phyloP scores from a whole-genome alignment of 768 basidiomycete genomes.

The Xerocomus potaroensis region DNA sequence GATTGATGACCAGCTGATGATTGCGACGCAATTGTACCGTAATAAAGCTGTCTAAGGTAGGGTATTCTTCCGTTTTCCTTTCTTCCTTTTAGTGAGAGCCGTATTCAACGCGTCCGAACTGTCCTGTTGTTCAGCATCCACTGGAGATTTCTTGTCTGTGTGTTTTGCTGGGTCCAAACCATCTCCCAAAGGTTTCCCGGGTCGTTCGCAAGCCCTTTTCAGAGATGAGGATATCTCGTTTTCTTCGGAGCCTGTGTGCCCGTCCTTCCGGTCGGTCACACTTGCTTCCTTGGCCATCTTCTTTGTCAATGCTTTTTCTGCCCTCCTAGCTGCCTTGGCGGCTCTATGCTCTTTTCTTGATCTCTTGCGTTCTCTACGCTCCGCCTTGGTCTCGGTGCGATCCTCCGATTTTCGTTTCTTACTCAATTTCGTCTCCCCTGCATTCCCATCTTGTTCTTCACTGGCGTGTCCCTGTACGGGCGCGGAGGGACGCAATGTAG shows the following conservation, averaged over 20 bases:
- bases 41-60: conserved; percentile 3
- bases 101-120: not conserved
- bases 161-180: no score
- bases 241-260: not conserved
- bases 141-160: no score
- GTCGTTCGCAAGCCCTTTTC: conserved; percentile 8
- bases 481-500: not conserved
- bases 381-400: conserved; percentile 12
- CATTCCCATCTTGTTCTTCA: not conserved
- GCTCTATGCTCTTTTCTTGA: conserved; percentile 21
- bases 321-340: conserved; percentile 13
- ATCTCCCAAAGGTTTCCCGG: conserved; percentile 4
- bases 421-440: not conserved
- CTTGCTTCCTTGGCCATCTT: not conserved
- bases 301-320: conserved; percentile 1
- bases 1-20: conserved; percentile 6
- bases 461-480: not conserved
- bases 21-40: not conserved
- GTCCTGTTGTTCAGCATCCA: no score
- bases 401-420: conserved; percentile 12
- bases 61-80: conserved; percentile 19
- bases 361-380: conserved; percentile 21
- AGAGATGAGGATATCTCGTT: not conserved
- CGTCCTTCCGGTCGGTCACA: not conserved
- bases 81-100: conserved; percentile 13